Conservation (phyloP, 2,329 filamentous ascomycete species). For the Myriosclerotinia duriaeana region DNA sequence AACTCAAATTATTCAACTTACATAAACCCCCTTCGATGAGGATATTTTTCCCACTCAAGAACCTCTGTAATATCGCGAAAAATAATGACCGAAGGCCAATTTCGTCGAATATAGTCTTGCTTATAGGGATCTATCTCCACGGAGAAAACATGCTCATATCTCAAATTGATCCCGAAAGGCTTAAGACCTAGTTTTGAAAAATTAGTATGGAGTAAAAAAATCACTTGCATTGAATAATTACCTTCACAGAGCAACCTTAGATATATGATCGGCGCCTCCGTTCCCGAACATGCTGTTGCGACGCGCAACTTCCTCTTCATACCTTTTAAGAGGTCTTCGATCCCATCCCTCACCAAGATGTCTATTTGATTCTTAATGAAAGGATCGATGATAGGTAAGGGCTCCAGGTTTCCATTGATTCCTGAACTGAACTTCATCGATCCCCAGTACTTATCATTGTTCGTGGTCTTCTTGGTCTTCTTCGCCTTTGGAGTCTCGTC, state of each 20-base stretch:
- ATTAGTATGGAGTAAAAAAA: constrained; percentile 20
- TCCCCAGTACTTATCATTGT: no score
- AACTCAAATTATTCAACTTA: background rate
- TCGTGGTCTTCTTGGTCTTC: no score
- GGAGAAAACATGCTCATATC: constrained; percentile 56
- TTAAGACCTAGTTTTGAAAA: constrained; percentile 5
- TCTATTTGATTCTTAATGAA: no score
- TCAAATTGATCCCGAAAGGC: constrained; percentile 12
- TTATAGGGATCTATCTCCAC: constrained; percentile 64
- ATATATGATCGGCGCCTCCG: constrained; percentile 70
- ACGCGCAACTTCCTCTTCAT: constrained; percentile 48
- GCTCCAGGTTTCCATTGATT: no score
- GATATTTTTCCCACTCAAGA: constrained; percentile 32
- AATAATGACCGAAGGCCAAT: constrained; percentile 52
- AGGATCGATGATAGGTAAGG: no score
- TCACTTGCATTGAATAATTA: constrained; percentile 32
- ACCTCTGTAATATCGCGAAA: constrained; percentile 62
- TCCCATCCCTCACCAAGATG: no score
- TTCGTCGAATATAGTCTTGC: constrained; percentile 63
- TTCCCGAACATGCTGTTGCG: constrained; percentile 76
- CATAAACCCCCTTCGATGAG: background rate
- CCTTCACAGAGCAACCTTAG: constrained; percentile 56
- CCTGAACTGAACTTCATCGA: no score
- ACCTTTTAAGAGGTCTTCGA: constrained; percentile 33
- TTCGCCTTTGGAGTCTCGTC: no score